Base-by-base conservation (phyloP, 306 rosid species). In the Vigna hirtella region DNA sequence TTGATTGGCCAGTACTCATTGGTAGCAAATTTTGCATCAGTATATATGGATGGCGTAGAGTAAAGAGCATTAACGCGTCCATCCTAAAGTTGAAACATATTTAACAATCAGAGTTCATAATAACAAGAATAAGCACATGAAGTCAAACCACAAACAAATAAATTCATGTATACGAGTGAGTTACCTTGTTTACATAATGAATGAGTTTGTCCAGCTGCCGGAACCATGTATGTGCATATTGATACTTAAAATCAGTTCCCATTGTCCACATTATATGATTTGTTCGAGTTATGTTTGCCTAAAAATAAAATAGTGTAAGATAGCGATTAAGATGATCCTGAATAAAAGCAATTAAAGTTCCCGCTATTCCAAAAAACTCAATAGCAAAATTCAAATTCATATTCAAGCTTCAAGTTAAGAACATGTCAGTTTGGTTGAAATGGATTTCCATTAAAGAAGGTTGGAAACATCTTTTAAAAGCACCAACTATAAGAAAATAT, bases 161-260 rank as follows among this genome's bases (percentile, higher is more conserved):
- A 76, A 36, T 38, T 50, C 16, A 13, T 65, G 15, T 72, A 36
- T 45, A 48, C 30, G 73, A 66, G 59, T 12, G 55, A 81, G 63
- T 52, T 83, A 95, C 98, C 98, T 88, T 48, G 86, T 95, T 95
- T 57, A 95, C 98, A 82, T 95, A 95, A 83, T 95, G 99, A 82
- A 95, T 93, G 79, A 95, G 91, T 83, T 95, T 95, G 90, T 95
- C 99, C 96, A 95, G 61, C 77, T 95, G 91, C 63, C 85, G 86
- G 81, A 89, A 95, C 99, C 99, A 93, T 73, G 99, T 83, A 80
- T 88, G 84, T 12, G 99, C 93, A 77, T 88, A 95, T 80, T 95
- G 99, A 85, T 95, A 95, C 86, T 87, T 93, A 77, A 95, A 95
- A 91, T 95, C 99, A 34, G 99, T 95, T 83, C 99, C 99, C 99